Evolutionary conservation across 768 basidiomycete species (phyloP).

Genomic region (Cantharellus anzutake): DNA sequence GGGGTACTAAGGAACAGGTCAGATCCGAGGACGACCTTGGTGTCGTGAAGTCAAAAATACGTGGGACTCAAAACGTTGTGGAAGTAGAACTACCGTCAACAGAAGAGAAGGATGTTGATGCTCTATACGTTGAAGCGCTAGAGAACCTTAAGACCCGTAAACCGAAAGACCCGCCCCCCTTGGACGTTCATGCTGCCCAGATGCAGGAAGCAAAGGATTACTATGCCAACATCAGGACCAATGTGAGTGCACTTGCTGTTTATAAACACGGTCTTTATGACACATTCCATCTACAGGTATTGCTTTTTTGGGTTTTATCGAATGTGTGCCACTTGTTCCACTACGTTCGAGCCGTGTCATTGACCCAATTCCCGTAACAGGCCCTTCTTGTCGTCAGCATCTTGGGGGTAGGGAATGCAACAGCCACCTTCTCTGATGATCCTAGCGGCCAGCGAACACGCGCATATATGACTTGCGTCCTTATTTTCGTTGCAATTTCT

Average conservation of each 20-base stretch:
- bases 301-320: conserved; percentile 67
- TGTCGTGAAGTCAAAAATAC: conserved; percentile 50
- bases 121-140: conserved; percentile 68
- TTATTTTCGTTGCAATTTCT: conserved; percentile 63
- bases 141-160: conserved; percentile 45
- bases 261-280: background rate
- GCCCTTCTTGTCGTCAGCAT: conserved; percentile 52
- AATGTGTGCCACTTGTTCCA: conserved; percentile 32
- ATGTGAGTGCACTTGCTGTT: conserved; percentile 23
- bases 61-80: conserved; percentile 30
- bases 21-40: conserved; percentile 60
- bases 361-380: conserved; percentile 18
- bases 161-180: conserved; percentile 22
- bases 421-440: conserved; percentile 38
- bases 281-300: conserved; percentile 22
- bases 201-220: conserved; percentile 67
- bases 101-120: conserved; percentile 46
- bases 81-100: conserved; percentile 73
- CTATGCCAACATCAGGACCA: conserved; percentile 74
- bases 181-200: conserved; percentile 30
- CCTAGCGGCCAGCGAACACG: conserved; percentile 35
- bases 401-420: conserved; percentile 37
- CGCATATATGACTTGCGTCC: conserved; percentile 60
- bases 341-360: background rate
- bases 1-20: conserved; percentile 90